Evolutionary conservation across 2,329 filamentous ascomycete species (phyloP).

Genomic region (Helminthosporium solani): DNA sequence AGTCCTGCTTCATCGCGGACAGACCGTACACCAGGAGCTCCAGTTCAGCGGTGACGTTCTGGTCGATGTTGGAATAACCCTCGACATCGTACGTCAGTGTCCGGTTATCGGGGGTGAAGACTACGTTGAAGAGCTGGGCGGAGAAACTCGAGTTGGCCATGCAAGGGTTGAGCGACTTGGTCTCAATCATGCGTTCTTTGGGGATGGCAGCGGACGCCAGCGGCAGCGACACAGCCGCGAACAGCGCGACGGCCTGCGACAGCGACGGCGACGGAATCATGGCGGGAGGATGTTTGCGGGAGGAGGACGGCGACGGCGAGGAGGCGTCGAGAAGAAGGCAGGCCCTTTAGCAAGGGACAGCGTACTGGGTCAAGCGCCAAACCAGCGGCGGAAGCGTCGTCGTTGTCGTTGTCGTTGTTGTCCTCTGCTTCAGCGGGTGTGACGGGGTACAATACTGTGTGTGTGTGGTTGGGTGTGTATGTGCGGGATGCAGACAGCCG

Average conservation of each 20-base stretch:
- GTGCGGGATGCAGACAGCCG: background rate
- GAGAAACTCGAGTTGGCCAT: slow-evolving; percentile 84
- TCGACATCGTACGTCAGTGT: slow-evolving; percentile 73
- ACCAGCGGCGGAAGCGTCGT: slow-evolving; percentile 33
- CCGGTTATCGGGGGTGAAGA: slow-evolving; percentile 73
- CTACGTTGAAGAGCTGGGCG: slow-evolving; percentile 83
- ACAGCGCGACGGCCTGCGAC: slow-evolving; percentile 35
- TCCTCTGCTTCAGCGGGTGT: too few species aligned
- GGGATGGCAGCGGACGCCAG: slow-evolving; percentile 52
- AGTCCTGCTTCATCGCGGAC: slow-evolving; percentile 62
- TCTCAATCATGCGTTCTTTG: slow-evolving; percentile 69
- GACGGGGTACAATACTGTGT: background rate
- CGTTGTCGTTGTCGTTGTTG: background rate
- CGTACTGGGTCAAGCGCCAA: slow-evolving; percentile 32
- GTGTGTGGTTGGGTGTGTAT: background rate
- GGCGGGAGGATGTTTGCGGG: slow-evolving; percentile 12
- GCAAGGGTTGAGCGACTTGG: slow-evolving; percentile 81
- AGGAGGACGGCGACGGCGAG: background rate
- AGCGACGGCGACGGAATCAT: slow-evolving; percentile 41
- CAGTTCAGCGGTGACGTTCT: slow-evolving; percentile 76
- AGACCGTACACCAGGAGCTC: slow-evolving; percentile 81
- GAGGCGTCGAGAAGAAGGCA: slow-evolving; percentile 13
- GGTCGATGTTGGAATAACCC: slow-evolving; percentile 79
- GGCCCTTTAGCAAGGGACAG: slow-evolving; percentile 29
- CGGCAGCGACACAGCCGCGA: slow-evolving; percentile 43